A percentile compares a stretch with the other conserved stretches of the same genome.
Evolutionary conservation across 768 basidiomycete genomes (phyloP).

Genomic region (Rhodocollybia butyracea): DNA sequence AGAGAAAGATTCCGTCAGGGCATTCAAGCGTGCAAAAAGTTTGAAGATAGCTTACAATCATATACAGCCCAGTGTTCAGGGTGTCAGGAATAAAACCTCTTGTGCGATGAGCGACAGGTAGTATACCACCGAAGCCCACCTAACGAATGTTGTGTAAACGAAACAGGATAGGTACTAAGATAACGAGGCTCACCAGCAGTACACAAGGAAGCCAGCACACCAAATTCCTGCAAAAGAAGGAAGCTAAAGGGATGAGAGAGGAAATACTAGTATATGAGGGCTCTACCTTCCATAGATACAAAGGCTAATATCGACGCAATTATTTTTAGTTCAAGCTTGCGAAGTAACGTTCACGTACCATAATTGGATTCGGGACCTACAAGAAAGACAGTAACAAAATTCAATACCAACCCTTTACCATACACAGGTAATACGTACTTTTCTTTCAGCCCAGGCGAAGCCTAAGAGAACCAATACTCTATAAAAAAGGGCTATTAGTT

Average conservation of each 20-base stretch:
- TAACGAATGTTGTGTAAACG: neutral
- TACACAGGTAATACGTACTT: neutral
- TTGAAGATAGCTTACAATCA: conserved; percentile 10
- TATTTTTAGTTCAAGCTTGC: neutral
- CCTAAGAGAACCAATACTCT: conserved; percentile 6
- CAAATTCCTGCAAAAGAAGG: conserved; percentile 10
- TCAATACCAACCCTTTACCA: neutral
- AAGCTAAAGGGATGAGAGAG: neutral
- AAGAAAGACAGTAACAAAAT: neutral
- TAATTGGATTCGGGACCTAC: conserved; percentile 9
- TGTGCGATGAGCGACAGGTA: conserved; percentile 9
- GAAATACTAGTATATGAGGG: neutral
- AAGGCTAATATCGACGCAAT: neutral
- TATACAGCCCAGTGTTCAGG: conserved; percentile 7
- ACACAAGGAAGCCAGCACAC: conserved; percentile 9
- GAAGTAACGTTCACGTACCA: conserved; percentile 3
- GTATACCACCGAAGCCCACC: conserved; percentile 12
- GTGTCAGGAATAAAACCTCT: conserved; percentile 10
- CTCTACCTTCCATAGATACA: conserved; percentile 9
- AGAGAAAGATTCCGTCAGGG: neutral
- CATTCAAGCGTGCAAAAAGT: neutral
- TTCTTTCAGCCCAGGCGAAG: conserved; percentile 9
- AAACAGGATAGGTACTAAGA: neutral
- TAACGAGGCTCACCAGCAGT: conserved; percentile 5
- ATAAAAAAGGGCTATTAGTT: neutral